A percentile compares a stretch with the other conserved stretches of the same genome.
Evolutionary conservation across 495 filamentous ascomycete species (phyloP).

Genomic region (Cercophora samala): DNA sequence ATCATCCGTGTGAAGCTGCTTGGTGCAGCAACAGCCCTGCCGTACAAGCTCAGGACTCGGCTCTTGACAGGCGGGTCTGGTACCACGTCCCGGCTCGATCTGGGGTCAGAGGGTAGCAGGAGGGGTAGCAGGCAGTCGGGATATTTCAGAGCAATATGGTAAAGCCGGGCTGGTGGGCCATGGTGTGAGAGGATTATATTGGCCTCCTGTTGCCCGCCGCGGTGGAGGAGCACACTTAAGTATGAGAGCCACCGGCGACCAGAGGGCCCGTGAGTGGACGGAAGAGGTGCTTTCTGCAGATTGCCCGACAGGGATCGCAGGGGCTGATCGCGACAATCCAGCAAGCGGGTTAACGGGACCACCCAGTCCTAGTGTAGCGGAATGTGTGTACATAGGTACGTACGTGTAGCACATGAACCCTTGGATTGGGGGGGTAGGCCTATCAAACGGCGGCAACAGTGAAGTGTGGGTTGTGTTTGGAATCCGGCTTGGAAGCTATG

Average conservation of each 20-base stretch:
- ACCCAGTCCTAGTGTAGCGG: conserved; percentile 1
- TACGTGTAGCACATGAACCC: background rate
- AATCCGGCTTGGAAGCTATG: conserved; percentile 29
- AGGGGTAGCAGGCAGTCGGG: conserved; percentile 27
- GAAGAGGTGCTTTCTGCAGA: conserved; percentile 25
- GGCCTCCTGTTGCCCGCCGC: conserved; percentile 20
- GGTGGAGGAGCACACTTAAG: conserved; percentile 27
- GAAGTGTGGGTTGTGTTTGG: conserved; percentile 25
- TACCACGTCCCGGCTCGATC: conserved; percentile 10
- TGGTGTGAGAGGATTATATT: conserved; percentile 27
- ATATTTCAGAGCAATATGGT: conserved; percentile 37
- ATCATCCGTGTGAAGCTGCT: conserved; percentile 9
- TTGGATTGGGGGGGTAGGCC: conserved; percentile 16
- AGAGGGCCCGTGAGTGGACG: conserved; percentile 16
- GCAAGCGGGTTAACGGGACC: conserved; percentile 31
- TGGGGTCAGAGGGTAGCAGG: conserved; percentile 12
- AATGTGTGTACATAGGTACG: conserved; percentile 14
- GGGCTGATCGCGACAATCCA: conserved; percentile 32
- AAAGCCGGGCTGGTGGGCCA: conserved; percentile 37
- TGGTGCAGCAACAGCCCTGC: conserved; percentile 17
- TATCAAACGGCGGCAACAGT: conserved; percentile 21
- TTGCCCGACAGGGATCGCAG: conserved; percentile 32
- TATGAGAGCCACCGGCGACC: conserved; percentile 18
- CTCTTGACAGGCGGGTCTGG: conserved; percentile 22
- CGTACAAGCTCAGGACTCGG: conserved; percentile 24